phyloP scores from a whole-genome alignment of 768 basidiomycete species.

The Auricularia sp. region DNA sequence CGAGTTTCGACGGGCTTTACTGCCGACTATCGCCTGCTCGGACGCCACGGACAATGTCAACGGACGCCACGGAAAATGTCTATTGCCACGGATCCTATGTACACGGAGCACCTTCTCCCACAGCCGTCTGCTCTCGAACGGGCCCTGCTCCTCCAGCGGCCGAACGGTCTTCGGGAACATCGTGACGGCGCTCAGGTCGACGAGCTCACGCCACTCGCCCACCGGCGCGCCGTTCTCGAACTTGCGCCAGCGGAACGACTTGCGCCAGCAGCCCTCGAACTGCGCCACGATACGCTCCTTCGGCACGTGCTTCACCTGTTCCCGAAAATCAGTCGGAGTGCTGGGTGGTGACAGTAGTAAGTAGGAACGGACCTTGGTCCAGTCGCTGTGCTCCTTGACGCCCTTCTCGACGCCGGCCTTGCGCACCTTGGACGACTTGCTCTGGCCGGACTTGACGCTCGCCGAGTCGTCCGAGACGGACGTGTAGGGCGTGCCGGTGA shows the following conservation, averaged over 20 bases:
- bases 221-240: slow-evolving; percentile 26
- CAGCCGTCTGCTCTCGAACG: slow-evolving; percentile 73
- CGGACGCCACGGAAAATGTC: no score
- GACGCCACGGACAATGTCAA: no score
- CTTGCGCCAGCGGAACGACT: slow-evolving; percentile 69
- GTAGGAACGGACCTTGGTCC: slow-evolving; percentile 40
- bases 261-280: slow-evolving; percentile 85
- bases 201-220: slow-evolving; percentile 52
- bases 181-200: slow-evolving; percentile 65
- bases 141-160: slow-evolving; percentile 67
- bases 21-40: no score
- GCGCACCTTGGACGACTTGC: background rate
- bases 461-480: slow-evolving; percentile 3
- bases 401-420: background rate
- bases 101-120: slow-evolving; percentile 86
- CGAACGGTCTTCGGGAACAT: slow-evolving; percentile 78
- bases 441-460: background rate
- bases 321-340: slow-evolving; percentile 23
- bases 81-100: no score
- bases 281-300: slow-evolving; percentile 62
- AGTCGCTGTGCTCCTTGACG: slow-evolving; percentile 43
- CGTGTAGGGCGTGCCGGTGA: background rate
- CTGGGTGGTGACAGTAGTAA: background rate
- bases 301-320: slow-evolving; percentile 78
- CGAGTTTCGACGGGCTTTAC: no score